phyloP scores from a whole-genome alignment of 257 asterid species.

The Rubia yunnanensis region DNA sequence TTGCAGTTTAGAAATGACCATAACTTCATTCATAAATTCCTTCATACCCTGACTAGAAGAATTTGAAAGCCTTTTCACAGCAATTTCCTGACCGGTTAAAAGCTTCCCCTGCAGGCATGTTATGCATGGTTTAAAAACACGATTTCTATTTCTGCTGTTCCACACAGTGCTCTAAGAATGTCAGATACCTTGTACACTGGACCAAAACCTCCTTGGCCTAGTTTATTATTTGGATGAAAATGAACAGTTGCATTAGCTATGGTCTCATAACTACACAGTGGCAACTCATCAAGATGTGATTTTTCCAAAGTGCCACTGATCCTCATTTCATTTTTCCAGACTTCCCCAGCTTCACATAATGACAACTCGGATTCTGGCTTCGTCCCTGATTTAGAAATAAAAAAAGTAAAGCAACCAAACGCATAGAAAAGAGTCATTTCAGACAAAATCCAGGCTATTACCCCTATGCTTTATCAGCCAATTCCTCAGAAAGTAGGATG shows the following conservation, averaged over 20 bases:
- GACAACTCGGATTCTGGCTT: constrained; percentile 2
- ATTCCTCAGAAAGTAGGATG: constrained; percentile 27
- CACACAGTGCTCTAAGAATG: neutral
- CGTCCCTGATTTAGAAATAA: constrained; percentile 1
- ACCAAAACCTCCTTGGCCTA: constrained; percentile 67
- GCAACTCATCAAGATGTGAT: constrained; percentile 6
- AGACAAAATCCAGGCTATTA: constrained; percentile 14
- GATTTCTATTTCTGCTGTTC: neutral
- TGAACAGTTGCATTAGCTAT: constrained; percentile 38
- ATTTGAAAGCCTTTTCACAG: constrained; percentile 20
- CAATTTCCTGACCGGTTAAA: constrained; percentile 9
- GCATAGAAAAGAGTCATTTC: neutral
- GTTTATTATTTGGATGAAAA: constrained; percentile 30
- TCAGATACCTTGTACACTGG: constrained; percentile 48
- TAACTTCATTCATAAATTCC: constrained; percentile 52
- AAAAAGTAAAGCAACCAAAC: neutral
- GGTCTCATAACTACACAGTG: constrained; percentile 16
- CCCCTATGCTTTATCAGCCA: constrained; percentile 36
- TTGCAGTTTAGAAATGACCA: constrained; percentile 35
- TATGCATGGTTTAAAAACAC: neutral
- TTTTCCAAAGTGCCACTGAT: neutral
- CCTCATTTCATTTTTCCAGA: neutral
- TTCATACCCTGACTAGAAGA: constrained; percentile 39
- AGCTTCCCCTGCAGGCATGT: constrained; percentile 11
- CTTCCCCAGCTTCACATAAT: neutral